Evolutionary conservation across 345 rosid species (phyloP).

Genomic region (Carallia brachiata): DNA sequence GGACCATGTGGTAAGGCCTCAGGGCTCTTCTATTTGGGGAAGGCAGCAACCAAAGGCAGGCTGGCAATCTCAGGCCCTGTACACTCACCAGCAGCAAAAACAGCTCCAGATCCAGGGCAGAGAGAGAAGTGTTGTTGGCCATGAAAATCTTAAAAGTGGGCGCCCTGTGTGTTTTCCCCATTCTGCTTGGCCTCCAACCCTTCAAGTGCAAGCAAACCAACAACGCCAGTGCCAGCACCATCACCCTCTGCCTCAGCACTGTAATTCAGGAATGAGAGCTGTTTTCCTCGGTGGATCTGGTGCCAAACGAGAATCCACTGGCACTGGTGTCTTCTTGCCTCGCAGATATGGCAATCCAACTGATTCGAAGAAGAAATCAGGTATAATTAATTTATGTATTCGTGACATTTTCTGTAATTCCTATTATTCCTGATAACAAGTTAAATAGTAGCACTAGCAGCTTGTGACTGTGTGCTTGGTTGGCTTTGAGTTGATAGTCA

Average conservation of each 20-base stretch:
- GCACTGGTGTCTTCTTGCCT: constrained; percentile 38
- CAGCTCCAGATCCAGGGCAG: constrained; percentile 37
- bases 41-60: constrained; percentile 5
- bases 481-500: no score
- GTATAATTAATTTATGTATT: not conserved
- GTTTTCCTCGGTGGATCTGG: constrained; percentile 34
- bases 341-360: constrained; percentile 20
- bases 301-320: constrained; percentile 18
- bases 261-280: constrained; percentile 24
- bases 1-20: constrained; percentile 23
- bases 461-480: no score
- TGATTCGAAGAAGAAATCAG: constrained; percentile 21
- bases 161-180: constrained; percentile 26
- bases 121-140: constrained; percentile 12
- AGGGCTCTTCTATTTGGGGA: constrained; percentile 20
- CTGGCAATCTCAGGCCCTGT: not conserved
- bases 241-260: constrained; percentile 10
- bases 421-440: no score
- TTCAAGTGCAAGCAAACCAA: constrained; percentile 13
- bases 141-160: constrained; percentile 24
- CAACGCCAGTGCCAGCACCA: constrained; percentile 3
- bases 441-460: no score
- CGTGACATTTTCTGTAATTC: no score
- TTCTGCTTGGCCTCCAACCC: constrained; percentile 39
- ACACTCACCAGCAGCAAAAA: constrained; percentile 9